phyloP scores from a whole-genome alignment of 352 stramenopile species.

The Globisporangium abappressorium region DNA sequence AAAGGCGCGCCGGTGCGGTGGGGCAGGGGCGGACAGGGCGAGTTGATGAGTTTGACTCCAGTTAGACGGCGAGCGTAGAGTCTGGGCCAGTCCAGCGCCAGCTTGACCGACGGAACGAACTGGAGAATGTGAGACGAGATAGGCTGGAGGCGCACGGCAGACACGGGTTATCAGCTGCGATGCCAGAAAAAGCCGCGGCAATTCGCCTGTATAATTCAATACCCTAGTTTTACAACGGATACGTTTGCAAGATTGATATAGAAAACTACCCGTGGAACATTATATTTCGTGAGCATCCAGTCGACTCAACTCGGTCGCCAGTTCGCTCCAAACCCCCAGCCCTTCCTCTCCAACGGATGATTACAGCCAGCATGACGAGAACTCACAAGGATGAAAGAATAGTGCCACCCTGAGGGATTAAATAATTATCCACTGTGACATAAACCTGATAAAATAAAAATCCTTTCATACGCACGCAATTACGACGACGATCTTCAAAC shows the following conservation, averaged over 20 bases:
- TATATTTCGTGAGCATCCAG: background rate
- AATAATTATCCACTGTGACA: background rate
- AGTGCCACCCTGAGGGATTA: background rate
- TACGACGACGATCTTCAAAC: conserved; percentile 4
- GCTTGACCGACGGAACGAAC: conserved; percentile 13
- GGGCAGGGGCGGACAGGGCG: background rate
- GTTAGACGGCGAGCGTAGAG: conserved; percentile 5
- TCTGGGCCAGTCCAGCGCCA: background rate
- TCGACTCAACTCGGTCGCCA: background rate
- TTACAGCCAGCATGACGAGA: background rate
- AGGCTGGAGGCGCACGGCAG: conserved; percentile 5
- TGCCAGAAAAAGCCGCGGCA: conserved; percentile 8
- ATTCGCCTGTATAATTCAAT: background rate
- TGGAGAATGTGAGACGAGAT: conserved; percentile 8
- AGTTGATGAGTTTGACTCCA: background rate
- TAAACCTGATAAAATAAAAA: background rate
- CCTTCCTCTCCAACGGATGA: background rate
- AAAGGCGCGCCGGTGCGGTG: background rate
- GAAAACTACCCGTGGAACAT: background rate
- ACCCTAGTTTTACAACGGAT: background rate
- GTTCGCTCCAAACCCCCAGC: background rate
- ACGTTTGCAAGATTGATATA: background rate
- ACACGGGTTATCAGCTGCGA: conserved; percentile 2
- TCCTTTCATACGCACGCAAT: background rate
- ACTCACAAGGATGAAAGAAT: conserved; percentile 1